Percentiles rank a stretch among this genome's conserved stretches.
Evolutionary conservation across 768 basidiomycete genomes (phyloP).

Genomic region (Chalciporus piperatus): DNA sequence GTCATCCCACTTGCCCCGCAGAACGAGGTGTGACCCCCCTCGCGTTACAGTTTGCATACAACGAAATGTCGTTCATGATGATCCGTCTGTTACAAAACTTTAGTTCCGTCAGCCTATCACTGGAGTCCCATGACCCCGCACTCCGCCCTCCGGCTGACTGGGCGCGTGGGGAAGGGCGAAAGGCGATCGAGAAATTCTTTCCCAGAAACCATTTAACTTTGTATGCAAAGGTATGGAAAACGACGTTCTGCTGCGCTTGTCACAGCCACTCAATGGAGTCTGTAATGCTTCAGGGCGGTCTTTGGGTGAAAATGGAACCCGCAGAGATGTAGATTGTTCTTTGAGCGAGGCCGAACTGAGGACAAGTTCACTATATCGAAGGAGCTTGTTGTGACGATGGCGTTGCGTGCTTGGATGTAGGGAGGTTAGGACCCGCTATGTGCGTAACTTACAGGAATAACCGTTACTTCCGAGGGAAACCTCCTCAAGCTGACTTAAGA

Average conservation of each 20-base stretch:
- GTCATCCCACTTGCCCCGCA: constrained; percentile 1
- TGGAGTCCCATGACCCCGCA: constrained; percentile 28
- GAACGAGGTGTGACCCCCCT: constrained; percentile 1
- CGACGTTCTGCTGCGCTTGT: too few relatives aligned
- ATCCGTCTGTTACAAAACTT: constrained; percentile 30
- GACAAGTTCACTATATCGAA: background rate
- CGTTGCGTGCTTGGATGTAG: background rate
- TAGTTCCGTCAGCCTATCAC: constrained; percentile 19
- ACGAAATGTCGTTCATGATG: constrained; percentile 34
- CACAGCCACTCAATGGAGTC: background rate
- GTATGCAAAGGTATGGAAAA: constrained; percentile 35
- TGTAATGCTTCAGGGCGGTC: constrained; percentile 35
- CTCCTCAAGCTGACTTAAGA: too few relatives aligned
- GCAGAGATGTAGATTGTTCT: constrained; percentile 13
- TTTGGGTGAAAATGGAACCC: constrained; percentile 45
- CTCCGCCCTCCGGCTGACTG: constrained; percentile 28
- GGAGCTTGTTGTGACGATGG: too few relatives aligned
- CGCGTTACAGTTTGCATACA: constrained; percentile 32
- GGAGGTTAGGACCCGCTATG: too few relatives aligned
- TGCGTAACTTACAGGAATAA: too few relatives aligned
- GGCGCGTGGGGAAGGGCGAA: constrained; percentile 23
- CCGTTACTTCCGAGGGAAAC: too few relatives aligned
- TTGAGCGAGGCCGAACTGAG: too few relatives aligned
- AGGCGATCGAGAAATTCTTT: constrained; percentile 24
- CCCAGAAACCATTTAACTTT: constrained; percentile 32